phyloP scores from a whole-genome alignment of 2,329 filamentous ascomycete genomes.

The Elsinoe australis region DNA sequence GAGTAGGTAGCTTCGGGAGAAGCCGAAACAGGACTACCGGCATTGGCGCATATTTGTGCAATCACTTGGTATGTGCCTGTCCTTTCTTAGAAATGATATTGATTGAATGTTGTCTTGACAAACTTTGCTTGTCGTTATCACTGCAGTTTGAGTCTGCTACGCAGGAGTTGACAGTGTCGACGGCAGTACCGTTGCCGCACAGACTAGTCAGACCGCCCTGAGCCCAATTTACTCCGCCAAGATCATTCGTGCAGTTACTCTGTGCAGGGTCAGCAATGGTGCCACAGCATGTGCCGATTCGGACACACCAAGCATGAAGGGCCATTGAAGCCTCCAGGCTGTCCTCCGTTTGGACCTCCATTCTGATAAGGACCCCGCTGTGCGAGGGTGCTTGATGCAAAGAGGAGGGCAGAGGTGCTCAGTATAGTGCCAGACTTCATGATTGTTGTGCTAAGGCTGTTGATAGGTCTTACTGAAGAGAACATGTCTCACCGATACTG shows the following conservation, averaged over 20 bases:
- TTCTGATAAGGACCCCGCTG: no score
- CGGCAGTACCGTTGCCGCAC: constrained; percentile 22
- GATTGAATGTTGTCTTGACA: neutral
- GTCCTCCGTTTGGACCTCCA: no score
- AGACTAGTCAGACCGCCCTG: constrained; percentile 15
- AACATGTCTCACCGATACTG: no score
- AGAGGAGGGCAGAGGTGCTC: no score
- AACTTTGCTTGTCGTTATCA: constrained; percentile 22
- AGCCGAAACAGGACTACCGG: constrained; percentile 23
- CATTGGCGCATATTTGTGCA: constrained; percentile 27
- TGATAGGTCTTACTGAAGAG: no score
- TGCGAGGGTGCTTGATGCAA: no score
- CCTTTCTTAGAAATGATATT: neutral
- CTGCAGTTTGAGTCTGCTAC: constrained; percentile 23
- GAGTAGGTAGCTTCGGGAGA: constrained; percentile 24
- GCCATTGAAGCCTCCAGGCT: no score
- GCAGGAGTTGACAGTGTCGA: constrained; percentile 24
- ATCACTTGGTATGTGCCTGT: constrained; percentile 23
- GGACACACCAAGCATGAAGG: no score
- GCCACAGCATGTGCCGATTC: no score
- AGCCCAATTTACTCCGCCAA: neutral
- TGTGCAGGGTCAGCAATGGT: no score
- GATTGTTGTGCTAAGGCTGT: no score
- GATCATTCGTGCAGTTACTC: neutral
- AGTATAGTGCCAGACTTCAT: no score